Evolutionary conservation across 2,329 filamentous ascomycete genomes (phyloP).

Genomic region (Whalleya microplaca): DNA sequence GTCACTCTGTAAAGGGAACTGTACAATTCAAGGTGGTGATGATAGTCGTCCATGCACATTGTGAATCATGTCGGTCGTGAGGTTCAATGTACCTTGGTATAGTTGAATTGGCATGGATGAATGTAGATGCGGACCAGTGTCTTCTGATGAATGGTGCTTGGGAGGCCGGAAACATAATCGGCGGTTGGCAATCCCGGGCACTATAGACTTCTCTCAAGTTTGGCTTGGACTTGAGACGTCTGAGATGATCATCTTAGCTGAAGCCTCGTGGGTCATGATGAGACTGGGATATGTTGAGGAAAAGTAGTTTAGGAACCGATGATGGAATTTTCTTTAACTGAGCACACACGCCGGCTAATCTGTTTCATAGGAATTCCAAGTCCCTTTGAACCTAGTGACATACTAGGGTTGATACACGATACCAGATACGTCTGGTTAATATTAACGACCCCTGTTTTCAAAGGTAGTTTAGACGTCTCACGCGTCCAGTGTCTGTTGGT

Average conservation of each 20-base stretch:
- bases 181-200: not conserved
- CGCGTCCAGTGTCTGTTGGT: not conserved
- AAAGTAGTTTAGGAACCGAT: not conserved
- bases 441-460: slow-evolving; percentile 10
- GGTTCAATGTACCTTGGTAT: not conserved
- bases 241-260: not conserved
- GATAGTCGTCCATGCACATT: not conserved
- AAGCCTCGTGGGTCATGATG: not conserved
- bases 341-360: not conserved
- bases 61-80: not conserved
- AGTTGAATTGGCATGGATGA: not conserved
- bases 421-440: slow-evolving; percentile 14
- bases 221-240: not conserved
- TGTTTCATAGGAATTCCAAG: not conserved
- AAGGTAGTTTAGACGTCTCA: slow-evolving; percentile 6
- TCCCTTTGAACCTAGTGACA: not conserved
- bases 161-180: not conserved
- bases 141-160: not conserved
- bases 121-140: not conserved
- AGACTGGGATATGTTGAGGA: not conserved
- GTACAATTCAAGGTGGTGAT: slow-evolving; percentile 6
- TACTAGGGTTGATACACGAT: not conserved
- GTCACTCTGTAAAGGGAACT: not conserved
- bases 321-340: not conserved
- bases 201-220: not conserved